phyloP scores from a whole-genome alignment of 2,329 filamentous ascomycete species.

The Thielaviopsis musarum region DNA sequence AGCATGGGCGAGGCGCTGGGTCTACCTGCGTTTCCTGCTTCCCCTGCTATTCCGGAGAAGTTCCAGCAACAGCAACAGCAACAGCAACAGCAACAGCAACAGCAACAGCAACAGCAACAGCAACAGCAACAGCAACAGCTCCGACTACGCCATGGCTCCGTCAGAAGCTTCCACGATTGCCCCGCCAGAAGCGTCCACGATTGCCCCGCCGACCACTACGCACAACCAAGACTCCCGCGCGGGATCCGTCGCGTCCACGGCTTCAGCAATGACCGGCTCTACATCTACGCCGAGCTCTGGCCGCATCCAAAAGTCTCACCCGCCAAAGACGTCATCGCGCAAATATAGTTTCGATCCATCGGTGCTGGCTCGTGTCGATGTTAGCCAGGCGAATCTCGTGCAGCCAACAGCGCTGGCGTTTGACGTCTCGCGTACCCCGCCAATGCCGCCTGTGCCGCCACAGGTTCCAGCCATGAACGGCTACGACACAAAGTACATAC shows the following conservation, averaged over 20 bases:
- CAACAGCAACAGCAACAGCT: not conserved
- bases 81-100: not conserved
- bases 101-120: not conserved
- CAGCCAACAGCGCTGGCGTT: conserved; percentile 13
- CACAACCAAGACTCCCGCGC: not conserved
- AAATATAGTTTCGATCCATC: conserved; percentile 34
- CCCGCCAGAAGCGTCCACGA: not conserved
- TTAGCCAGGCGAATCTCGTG: conserved; percentile 33
- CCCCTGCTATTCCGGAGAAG: conserved; percentile 8
- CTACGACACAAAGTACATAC: conserved; percentile 16
- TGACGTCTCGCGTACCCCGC: not conserved
- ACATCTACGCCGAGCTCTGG: conserved; percentile 19
- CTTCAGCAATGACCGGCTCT: conserved; percentile 15
- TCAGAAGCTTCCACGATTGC: not conserved
- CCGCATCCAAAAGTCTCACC: conserved; percentile 30
- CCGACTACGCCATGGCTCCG: not conserved
- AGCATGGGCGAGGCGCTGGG: conserved; percentile 9
- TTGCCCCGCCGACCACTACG: not conserved
- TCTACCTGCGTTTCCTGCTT: conserved; percentile 4
- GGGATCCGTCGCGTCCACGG: not conserved
- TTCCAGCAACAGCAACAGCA: not conserved
- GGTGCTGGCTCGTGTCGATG: conserved; percentile 35
- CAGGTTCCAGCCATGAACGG: not conserved
- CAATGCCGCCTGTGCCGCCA: not conserved
- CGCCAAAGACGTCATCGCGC: conserved; percentile 19